Conservation (phyloP, 495 filamentous ascomycete species). For the Hyaloscypha variabilis region DNA sequence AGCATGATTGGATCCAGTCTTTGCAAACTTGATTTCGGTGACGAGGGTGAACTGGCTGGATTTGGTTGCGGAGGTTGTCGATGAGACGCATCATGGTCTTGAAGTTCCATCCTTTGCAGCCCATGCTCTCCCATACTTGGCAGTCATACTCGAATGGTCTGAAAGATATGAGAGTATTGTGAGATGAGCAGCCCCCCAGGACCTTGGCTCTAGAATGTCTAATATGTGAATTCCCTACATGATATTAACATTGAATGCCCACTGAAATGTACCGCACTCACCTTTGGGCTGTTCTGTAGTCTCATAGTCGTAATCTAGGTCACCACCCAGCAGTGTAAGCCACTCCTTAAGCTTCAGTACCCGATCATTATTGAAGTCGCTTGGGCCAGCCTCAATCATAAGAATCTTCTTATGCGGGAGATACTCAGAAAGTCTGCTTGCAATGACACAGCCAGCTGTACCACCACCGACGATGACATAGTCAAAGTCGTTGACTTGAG, state of each 20-base stretch:
- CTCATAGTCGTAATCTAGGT: constrained; percentile 83
- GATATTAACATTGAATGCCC: constrained; percentile 25
- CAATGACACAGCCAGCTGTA: constrained; percentile 87
- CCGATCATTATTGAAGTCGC: constrained; percentile 46
- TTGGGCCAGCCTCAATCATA: constrained; percentile 64
- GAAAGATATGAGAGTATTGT: constrained; percentile 88
- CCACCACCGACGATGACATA: constrained; percentile 87
- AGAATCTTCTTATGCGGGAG: constrained; percentile 66
- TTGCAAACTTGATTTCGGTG: constrained; percentile 83
- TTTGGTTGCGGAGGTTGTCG: constrained; percentile 74
- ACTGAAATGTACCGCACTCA: constrained; percentile 38
- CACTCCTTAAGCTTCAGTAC: constrained; percentile 77
- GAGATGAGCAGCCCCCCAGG: constrained; percentile 81
- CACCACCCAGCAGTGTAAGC: constrained; percentile 75
- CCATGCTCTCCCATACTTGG: constrained; percentile 70
- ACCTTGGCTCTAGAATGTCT: constrained; percentile 84
- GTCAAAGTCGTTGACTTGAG: constrained; percentile 69
- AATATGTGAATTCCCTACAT: constrained; percentile 75
- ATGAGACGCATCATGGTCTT: constrained; percentile 73
- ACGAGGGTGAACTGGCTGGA: constrained; percentile 75
- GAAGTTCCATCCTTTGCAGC: constrained; percentile 79
- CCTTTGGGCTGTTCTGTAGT: constrained; percentile 84
- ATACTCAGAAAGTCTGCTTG: constrained; percentile 56
- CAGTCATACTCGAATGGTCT: constrained; percentile 81
- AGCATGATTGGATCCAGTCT: constrained; percentile 80